Conservation (phyloP, 1,284 basidiomycete genomes). For the Sporisorium exsertum region DNA sequence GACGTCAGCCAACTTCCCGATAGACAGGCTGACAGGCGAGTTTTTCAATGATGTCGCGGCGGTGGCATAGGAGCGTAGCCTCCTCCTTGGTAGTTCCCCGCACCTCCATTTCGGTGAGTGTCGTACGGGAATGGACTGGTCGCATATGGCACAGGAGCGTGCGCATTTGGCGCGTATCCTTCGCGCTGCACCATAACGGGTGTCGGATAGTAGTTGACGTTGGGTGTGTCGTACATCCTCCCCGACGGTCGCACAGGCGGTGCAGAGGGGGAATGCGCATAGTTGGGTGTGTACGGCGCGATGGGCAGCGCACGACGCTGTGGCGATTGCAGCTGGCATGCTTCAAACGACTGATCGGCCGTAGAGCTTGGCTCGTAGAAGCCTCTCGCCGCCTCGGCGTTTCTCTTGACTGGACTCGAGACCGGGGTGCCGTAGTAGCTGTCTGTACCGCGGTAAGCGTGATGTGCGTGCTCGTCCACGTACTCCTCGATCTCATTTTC, state of each 20-base stretch:
- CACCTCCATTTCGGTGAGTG: neutral
- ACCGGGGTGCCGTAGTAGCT: constrained; percentile 17
- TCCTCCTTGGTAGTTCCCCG: constrained; percentile 2
- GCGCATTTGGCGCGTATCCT: neutral
- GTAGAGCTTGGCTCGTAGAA: neutral
- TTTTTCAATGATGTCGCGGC: constrained; percentile 7
- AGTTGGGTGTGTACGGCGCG: constrained; percentile 34
- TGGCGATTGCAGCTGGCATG: constrained; percentile 26
- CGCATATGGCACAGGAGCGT: neutral
- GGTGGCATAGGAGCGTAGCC: constrained; percentile 11
- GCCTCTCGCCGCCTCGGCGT: neutral
- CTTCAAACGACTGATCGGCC: constrained; percentile 14
- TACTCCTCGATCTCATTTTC: constrained; percentile 6
- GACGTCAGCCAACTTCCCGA: neutral
- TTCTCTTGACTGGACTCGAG: constrained; percentile 17
- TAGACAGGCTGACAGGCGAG: neutral
- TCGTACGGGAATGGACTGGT: neutral
- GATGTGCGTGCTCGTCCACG: neutral
- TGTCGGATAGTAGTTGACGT: constrained; percentile 41
- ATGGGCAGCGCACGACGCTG: constrained; percentile 21
- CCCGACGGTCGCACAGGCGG: constrained; percentile 23
- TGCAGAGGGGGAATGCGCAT: constrained; percentile 9
- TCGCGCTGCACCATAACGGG: constrained; percentile 23
- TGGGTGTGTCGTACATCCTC: constrained; percentile 40
- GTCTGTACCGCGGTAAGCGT: constrained; percentile 2